These are phyloP conservation scores for Yamadazyma laniorum DNA, from an alignment of 805 yeast species.

Conservation along the genomic window DNA sequence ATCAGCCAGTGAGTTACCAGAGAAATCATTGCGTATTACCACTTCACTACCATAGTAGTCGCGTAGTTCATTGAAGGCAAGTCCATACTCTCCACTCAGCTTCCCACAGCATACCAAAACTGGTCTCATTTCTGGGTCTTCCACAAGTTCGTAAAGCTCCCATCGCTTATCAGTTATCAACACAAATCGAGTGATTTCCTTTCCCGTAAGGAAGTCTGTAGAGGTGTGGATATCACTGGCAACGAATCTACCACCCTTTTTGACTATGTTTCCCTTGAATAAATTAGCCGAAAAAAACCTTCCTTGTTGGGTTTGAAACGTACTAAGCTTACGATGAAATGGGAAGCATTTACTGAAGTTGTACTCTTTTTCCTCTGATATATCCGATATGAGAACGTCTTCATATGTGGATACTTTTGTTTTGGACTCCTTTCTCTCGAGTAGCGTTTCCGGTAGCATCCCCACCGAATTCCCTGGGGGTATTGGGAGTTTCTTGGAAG, in stretches of 20 bases:
- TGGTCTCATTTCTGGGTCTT: constrained; percentile 40
- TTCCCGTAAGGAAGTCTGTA: constrained; percentile 38
- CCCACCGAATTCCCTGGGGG: background rate
- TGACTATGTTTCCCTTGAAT: constrained; percentile 20
- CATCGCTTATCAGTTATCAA: constrained; percentile 66
- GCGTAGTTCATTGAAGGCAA: constrained; percentile 39
- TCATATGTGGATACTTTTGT: constrained; percentile 4
- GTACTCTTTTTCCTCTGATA: constrained; percentile 52
- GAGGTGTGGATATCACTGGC: constrained; percentile 31
- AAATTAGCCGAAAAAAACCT: constrained; percentile 24
- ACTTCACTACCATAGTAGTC: constrained; percentile 22
- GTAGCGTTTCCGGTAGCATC: background rate
- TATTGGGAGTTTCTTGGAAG: constrained; percentile 10
- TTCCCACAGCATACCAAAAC: constrained; percentile 63
- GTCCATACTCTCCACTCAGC: constrained; percentile 66
- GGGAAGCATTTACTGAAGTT: constrained; percentile 82
- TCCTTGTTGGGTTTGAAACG: constrained; percentile 55
- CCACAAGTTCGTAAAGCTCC: constrained; percentile 61
- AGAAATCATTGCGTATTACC: constrained; percentile 30
- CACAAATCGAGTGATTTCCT: constrained; percentile 63
- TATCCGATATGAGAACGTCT: constrained; percentile 15
- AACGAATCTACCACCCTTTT: constrained; percentile 26
- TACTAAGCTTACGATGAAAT: constrained; percentile 59
- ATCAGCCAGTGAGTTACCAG: constrained; percentile 11
- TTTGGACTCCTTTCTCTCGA: constrained; percentile 3